Conservation (phyloP, 192 early-diverging fungal species). For the Rhizoclosmatium sp. region DNA sequence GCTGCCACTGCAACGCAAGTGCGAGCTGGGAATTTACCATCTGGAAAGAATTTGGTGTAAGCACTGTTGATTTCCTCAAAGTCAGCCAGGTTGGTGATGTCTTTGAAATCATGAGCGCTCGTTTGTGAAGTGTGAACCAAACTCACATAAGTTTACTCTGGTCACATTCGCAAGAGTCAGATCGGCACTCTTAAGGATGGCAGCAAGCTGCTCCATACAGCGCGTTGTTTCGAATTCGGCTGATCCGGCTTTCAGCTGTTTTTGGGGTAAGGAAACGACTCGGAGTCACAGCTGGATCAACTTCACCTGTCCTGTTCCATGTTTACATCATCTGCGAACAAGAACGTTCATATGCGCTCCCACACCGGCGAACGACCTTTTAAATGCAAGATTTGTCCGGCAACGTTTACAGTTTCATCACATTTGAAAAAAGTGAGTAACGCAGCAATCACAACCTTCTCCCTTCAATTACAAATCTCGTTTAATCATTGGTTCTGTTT, state of each 20-base stretch:
- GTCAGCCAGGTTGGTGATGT: constrained; percentile 35
- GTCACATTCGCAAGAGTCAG: constrained; percentile 18
- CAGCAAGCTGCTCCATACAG: constrained; percentile 32
- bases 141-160: constrained; percentile 32
- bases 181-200: constrained; percentile 13
- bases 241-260: not conserved
- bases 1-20: constrained; percentile 28
- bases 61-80: constrained; percentile 37
- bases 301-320: not conserved
- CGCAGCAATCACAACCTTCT: no score
- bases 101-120: not conserved
- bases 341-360: no score
- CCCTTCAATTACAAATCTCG: no score
- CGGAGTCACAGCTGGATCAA: no score
- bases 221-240: constrained; percentile 21
- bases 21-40: constrained; percentile 30
- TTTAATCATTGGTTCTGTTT: no score
- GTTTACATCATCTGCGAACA: no score
- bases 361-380: no score
- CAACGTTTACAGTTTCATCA: no score
- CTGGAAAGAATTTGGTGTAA: constrained; percentile 25
- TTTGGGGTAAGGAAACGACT: no score
- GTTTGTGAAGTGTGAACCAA: not conserved
- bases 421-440: no score
- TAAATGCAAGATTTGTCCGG: no score